Evolutionary conservation across 768 basidiomycete genomes (phyloP).

Genomic region (Udeniomyces megalosporus): DNA sequence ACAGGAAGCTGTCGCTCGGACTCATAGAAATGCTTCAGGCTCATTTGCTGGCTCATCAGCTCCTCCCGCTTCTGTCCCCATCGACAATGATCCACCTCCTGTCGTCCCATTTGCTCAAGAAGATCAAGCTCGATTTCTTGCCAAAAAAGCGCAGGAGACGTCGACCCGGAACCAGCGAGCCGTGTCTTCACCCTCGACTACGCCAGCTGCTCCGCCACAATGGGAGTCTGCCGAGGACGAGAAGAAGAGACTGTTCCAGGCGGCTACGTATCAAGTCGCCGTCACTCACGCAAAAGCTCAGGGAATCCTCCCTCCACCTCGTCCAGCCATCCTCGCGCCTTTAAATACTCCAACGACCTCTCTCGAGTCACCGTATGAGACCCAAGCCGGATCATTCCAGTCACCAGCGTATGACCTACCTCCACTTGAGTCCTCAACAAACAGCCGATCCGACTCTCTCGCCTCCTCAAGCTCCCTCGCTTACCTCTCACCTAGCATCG

Average conservation of each 20-base stretch:
- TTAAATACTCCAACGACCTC: too few relatives aligned
- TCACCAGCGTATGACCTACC: too few relatives aligned
- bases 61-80: neutral
- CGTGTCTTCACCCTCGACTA: too few relatives aligned
- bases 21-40: neutral
- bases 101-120: neutral
- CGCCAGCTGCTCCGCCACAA: neutral
- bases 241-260: constrained; percentile 7
- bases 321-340: neutral
- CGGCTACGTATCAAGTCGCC: neutral
- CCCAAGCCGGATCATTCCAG: too few relatives aligned
- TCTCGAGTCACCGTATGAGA: too few relatives aligned
- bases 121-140: too few relatives aligned
- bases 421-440: too few relatives aligned
- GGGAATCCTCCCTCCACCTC: neutral
- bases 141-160: too few relatives aligned
- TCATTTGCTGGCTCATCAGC: neutral
- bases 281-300: constrained; percentile 1
- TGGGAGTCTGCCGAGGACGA: constrained; percentile 8
- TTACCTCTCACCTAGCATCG: too few relatives aligned
- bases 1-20: neutral
- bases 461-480: too few relatives aligned
- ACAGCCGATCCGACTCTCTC: too few relatives aligned
- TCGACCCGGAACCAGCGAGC: too few relatives aligned
- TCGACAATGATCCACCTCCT: neutral